These are phyloP conservation scores for Cyclotella distinguenda DNA, from an alignment of 108 stramenopile genomes.

Conservation along the genomic window DNA sequence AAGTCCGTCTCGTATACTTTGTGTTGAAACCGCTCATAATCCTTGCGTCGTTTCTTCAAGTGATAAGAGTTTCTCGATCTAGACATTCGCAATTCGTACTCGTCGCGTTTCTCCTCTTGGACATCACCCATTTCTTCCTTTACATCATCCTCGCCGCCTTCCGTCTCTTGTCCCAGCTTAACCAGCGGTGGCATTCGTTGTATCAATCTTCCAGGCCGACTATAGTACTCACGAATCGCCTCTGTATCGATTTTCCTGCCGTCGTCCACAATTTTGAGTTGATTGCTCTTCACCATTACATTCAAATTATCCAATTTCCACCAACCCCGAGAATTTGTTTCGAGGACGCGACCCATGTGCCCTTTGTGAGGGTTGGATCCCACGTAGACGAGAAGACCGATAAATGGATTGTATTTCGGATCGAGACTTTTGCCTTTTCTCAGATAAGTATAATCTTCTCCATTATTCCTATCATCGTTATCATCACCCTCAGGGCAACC, in stretches of 20 bases:
- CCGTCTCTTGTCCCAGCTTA: background rate
- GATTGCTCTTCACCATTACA: background rate
- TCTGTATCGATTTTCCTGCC: background rate
- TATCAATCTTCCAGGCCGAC: background rate
- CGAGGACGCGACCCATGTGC: constrained; percentile 2
- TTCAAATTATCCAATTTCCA: constrained; percentile 9
- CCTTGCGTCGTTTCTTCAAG: too few relatives aligned
- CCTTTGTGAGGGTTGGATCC: background rate
- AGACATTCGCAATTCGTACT: background rate
- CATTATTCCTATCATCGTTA: background rate
- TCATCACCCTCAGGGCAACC: background rate
- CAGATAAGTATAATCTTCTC: background rate
- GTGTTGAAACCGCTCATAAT: too few relatives aligned
- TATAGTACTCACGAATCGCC: constrained; percentile 5
- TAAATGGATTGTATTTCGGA: background rate
- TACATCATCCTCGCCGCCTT: background rate
- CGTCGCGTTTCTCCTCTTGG: background rate
- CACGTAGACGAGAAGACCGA: constrained; percentile 12
- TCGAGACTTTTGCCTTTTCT: background rate
- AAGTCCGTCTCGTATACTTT: background rate
- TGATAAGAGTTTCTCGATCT: too few relatives aligned
- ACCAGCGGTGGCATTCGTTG: background rate
- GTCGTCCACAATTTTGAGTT: constrained; percentile 16
- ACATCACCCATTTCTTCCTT: background rate
- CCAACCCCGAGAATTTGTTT: constrained; percentile 6